Percentiles rank a stretch among this genome's conserved stretches.
Conservation (phyloP, 331 rosid species). For the Pyracantha coccinea region DNA sequence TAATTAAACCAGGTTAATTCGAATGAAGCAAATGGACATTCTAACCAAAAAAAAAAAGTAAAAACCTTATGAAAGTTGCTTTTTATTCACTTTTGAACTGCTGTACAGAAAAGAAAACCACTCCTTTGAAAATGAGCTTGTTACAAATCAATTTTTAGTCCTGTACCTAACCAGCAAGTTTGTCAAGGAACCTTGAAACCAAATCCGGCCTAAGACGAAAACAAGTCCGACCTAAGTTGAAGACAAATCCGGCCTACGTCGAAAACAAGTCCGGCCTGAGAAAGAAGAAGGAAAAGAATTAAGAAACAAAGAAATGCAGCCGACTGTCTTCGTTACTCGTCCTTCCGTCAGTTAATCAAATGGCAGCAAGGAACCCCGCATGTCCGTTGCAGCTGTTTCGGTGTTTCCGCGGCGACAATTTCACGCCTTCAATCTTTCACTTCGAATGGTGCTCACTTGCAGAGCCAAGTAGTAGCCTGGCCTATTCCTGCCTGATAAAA, state of each 20-base stretch:
- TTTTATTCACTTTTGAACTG: not conserved
- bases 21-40: not conserved
- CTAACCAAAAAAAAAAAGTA: not conserved
- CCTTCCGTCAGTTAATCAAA: not conserved
- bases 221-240: not conserved
- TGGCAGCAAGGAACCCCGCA: not conserved
- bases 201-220: not conserved
- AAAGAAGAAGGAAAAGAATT: not conserved
- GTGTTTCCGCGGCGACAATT: not conserved
- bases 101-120: not conserved
- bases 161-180: not conserved
- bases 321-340: not conserved
- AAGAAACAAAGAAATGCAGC: not conserved
- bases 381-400: not conserved
- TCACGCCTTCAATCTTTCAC: not conserved
- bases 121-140: slow-evolving; percentile 4
- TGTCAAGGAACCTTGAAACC: not conserved
- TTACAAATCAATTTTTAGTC: not conserved
- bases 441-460: not conserved
- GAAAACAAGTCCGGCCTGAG: not conserved
- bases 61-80: not conserved
- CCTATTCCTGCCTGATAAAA: slow-evolving; percentile 49
- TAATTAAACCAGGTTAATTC: not conserved
- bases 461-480: not conserved
- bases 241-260: not conserved